Percentiles rank a stretch among this genome's conserved stretches.
Evolutionary conservation across 441 rosid genomes (phyloP).

Genomic region (Erysimum pusillum): DNA sequence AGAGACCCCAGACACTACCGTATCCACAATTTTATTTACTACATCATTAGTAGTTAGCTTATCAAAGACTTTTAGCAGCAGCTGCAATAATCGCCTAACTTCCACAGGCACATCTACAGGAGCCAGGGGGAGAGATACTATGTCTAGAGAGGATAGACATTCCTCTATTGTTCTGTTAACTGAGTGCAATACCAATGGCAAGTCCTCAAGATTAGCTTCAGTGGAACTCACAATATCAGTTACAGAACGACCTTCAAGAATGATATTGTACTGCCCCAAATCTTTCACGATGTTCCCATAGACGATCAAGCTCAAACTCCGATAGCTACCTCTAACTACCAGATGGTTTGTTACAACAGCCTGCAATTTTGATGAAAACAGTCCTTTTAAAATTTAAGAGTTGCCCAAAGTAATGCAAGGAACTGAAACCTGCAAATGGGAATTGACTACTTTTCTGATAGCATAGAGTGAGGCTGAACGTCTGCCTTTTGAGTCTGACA

Average conservation of each 20-base stretch:
- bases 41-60: constrained; percentile 57
- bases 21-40: constrained; percentile 60
- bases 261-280: constrained; percentile 96
- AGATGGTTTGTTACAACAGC: constrained; percentile 98
- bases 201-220: constrained; percentile 93
- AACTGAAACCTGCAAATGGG: constrained; percentile 14
- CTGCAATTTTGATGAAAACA: constrained; percentile 56
- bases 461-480: constrained; percentile 12
- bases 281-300: constrained; percentile 98
- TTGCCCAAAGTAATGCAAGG: constrained; percentile 11
- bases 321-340: constrained; percentile 96
- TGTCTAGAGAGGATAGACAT: constrained; percentile 70
- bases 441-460: constrained; percentile 17
- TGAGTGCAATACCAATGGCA: constrained; percentile 82
- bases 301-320: constrained; percentile 90
- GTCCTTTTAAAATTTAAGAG: constrained; percentile 7
- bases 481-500: constrained; percentile 33
- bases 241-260: constrained; percentile 90
- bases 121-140: constrained; percentile 66
- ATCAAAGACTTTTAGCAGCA: constrained; percentile 67
- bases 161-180: constrained; percentile 75
- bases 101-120: constrained; percentile 69
- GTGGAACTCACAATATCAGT: constrained; percentile 85
- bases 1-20: constrained; percentile 64
- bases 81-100: constrained; percentile 77